A percentile compares a stretch with the other conserved stretches of the same genome.
These are phyloP conservation scores for Plasmodium chabaudi DNA, from an alignment of 169 alveolate species.

Conservation along the genomic window DNA sequence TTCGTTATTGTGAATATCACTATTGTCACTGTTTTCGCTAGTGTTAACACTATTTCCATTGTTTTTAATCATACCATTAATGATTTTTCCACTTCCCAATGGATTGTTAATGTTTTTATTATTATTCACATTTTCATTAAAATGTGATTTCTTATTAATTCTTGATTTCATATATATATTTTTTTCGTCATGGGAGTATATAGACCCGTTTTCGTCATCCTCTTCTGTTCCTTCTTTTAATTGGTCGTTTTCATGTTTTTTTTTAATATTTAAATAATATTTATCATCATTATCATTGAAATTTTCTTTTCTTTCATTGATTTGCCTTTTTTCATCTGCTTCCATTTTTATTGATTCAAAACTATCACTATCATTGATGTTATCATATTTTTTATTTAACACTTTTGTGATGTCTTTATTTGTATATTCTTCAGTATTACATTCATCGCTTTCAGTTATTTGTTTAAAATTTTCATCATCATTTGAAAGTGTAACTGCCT, in stretches of 20 bases:
- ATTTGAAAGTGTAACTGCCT: slow-evolving; percentile 19
- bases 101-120: no score
- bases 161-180: no score
- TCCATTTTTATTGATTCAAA: slow-evolving; percentile 22
- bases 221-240: neutral
- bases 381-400: neutral
- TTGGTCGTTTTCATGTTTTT: neutral
- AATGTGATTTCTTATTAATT: no score
- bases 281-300: neutral
- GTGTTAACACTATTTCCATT: neutral
- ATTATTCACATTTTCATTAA: no score
- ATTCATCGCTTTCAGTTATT: slow-evolving; percentile 23
- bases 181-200: no score
- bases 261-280: slow-evolving; percentile 1
- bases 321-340: slow-evolving; percentile 28
- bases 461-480: slow-evolving; percentile 18
- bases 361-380: neutral
- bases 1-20: neutral
- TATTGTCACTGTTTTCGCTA: neutral
- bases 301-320: neutral
- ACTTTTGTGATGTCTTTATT: neutral
- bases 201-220: slow-evolving; percentile 6
- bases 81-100: neutral
- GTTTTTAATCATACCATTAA: neutral
- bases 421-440: neutral